These are phyloP conservation scores for Rauvolfia tetraphylla DNA, from an alignment of 257 asterid genomes.

Conservation along the genomic window DNA sequence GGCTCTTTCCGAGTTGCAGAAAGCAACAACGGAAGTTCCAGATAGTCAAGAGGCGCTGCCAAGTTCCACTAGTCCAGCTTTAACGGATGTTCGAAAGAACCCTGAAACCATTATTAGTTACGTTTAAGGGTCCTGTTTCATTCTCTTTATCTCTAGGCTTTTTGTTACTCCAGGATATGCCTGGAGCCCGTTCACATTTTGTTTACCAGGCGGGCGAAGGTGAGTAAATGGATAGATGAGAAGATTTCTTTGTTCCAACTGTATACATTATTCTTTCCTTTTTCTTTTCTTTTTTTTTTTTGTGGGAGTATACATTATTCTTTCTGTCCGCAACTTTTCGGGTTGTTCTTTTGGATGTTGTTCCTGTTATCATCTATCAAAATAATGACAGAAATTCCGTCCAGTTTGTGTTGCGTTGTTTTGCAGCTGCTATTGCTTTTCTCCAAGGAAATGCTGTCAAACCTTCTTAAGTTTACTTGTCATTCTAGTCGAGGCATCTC, in stretches of 20 bases:
- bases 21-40: conserved; percentile 16
- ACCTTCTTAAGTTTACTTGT: neutral
- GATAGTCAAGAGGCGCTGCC: conserved; percentile 13
- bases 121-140: neutral
- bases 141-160: neutral
- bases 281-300: no score
- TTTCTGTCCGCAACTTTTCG: neutral
- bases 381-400: neutral
- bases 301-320: no score
- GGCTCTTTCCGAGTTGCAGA: neutral
- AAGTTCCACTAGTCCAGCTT: conserved; percentile 10
- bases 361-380: neutral
- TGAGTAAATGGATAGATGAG: neutral
- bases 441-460: neutral
- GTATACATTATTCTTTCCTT: no score
- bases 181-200: neutral
- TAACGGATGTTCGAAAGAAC: neutral
- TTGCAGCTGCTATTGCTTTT: neutral
- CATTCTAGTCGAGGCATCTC: neutral
- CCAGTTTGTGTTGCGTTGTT: neutral
- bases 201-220: neutral
- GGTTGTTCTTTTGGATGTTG: neutral
- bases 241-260: neutral
- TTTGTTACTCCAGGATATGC: neutral
- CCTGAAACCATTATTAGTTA: no score